A percentile compares a stretch with the other conserved stretches of the same genome.
phyloP scores from a whole-genome alignment of 2,329 filamentous ascomycete species.

The Beauveria sp. region DNA sequence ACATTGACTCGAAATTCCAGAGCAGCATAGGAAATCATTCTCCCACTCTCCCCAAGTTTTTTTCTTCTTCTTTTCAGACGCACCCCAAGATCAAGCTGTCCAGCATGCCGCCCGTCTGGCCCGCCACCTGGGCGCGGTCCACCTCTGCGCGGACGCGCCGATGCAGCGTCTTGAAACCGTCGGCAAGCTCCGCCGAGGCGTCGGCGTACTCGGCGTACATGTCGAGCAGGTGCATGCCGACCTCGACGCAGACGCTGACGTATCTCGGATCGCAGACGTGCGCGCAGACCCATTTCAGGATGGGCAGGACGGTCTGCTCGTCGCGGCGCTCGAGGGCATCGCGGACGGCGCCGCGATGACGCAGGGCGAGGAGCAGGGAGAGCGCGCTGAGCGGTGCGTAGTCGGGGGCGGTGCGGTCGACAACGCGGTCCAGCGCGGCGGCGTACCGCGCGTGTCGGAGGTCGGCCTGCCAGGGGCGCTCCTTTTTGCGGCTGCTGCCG shows the following conservation, averaged over 20 bases:
- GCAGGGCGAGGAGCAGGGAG: slow-evolving; percentile 74
- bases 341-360: slow-evolving; percentile 78
- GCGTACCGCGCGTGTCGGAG: slow-evolving; percentile 72
- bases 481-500: slow-evolving; percentile 42
- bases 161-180: slow-evolving; percentile 61
- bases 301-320: slow-evolving; percentile 70
- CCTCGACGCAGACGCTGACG: slow-evolving; percentile 72
- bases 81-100: slow-evolving; percentile 44
- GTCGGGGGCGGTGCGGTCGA: slow-evolving; percentile 45
- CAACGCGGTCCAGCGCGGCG: slow-evolving; percentile 69
- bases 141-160: slow-evolving; percentile 67
- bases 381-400: slow-evolving; percentile 57
- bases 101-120: slow-evolving; percentile 79
- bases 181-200: slow-evolving; percentile 64
- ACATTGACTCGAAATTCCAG: too few species aligned
- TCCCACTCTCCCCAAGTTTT: background rate
- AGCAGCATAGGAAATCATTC: background rate
- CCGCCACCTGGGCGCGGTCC: slow-evolving; percentile 75
- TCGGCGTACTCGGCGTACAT: slow-evolving; percentile 77
- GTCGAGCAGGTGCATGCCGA: slow-evolving; percentile 74
- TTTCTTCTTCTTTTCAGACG: background rate
- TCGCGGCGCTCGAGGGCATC: slow-evolving; percentile 74
- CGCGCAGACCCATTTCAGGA: slow-evolving; percentile 74
- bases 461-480: slow-evolving; percentile 71
- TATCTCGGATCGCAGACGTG: slow-evolving; percentile 79